These are phyloP conservation scores for Fusarium nematophilum DNA, from an alignment of 2,329 filamentous ascomycete species.

Conservation along the genomic window DNA sequence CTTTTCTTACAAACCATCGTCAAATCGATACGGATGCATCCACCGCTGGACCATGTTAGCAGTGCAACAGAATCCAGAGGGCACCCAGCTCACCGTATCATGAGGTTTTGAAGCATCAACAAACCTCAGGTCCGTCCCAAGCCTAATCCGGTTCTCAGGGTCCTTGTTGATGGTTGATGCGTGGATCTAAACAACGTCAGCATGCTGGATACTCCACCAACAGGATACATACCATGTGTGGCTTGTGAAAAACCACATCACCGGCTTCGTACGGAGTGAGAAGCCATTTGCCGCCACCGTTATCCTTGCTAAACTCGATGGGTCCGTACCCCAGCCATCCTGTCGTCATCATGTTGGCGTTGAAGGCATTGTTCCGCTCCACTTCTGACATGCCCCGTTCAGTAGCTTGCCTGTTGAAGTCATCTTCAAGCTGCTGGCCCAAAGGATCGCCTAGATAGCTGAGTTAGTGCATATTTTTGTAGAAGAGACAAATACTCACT, in stretches of 20 bases:
- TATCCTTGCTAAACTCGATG: slow-evolving; percentile 46
- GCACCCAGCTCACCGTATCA: slow-evolving; percentile 10
- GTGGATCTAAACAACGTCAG: slow-evolving; percentile 6
- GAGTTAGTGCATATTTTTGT: neutral
- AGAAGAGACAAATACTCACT: neutral
- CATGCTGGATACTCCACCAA: rapidly evolving
- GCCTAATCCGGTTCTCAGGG: slow-evolving; percentile 17
- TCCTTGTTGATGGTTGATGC: slow-evolving; percentile 29
- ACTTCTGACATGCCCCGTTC: slow-evolving; percentile 59
- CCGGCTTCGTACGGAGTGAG: slow-evolving; percentile 53
- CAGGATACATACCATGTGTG: slow-evolving; percentile 25
- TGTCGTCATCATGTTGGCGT: slow-evolving; percentile 68
- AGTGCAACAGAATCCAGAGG: too few relatives aligned
- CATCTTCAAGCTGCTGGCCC: slow-evolving; percentile 13
- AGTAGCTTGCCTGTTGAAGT: slow-evolving; percentile 47
- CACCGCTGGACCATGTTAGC: neutral
- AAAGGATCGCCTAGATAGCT: slow-evolving; percentile 10
- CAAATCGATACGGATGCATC: slow-evolving; percentile 10
- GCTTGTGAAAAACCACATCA: slow-evolving; percentile 54
- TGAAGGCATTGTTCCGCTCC: slow-evolving; percentile 63
- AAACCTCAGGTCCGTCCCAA: slow-evolving; percentile 30
- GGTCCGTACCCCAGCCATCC: slow-evolving; percentile 65
- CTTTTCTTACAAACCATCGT: neutral
- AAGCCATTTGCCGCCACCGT: slow-evolving; percentile 48
- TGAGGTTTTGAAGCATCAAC: slow-evolving; percentile 25